Evolutionary conservation across 805 yeast species (phyloP).

Genomic region (Teunomyces pallodes): DNA sequence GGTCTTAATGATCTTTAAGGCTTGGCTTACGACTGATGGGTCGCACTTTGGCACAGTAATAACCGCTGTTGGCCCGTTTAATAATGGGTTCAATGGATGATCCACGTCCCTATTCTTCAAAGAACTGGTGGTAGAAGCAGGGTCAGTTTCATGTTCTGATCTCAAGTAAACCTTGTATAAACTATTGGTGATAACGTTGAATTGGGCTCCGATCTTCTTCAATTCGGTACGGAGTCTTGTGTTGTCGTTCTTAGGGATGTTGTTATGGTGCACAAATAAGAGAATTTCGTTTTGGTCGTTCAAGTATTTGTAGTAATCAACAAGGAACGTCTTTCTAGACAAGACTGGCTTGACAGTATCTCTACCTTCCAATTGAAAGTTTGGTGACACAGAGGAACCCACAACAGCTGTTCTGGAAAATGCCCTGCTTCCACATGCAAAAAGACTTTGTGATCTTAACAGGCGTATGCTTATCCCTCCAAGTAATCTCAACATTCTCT

Average conservation of each 20-base stretch:
- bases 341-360: slow-evolving; percentile 59
- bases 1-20: slow-evolving; percentile 58
- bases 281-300: slow-evolving; percentile 68
- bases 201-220: slow-evolving; percentile 60
- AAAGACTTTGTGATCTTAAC: background rate
- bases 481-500: slow-evolving; percentile 1
- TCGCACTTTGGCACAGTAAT: slow-evolving; percentile 66
- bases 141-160: slow-evolving; percentile 67
- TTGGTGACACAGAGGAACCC: slow-evolving; percentile 3
- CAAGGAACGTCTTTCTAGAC: slow-evolving; percentile 81
- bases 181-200: slow-evolving; percentile 65
- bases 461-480: slow-evolving; percentile 2
- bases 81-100: slow-evolving; percentile 70
- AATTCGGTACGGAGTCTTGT: slow-evolving; percentile 60
- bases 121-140: slow-evolving; percentile 59
- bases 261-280: slow-evolving; percentile 82
- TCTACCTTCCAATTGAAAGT: slow-evolving; percentile 18
- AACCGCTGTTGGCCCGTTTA: slow-evolving; percentile 85
- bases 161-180: slow-evolving; percentile 75
- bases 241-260: slow-evolving; percentile 68
- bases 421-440: slow-evolving; percentile 4
- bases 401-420: slow-evolving; percentile 2
- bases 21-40: slow-evolving; percentile 63
- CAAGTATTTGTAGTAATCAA: slow-evolving; percentile 74
- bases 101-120: slow-evolving; percentile 38